Evolutionary conservation across 2,329 filamentous ascomycete species (phyloP), one percentile per base, ranked within the genome.

Genomic region (Chlorencoelia australis): DNA sequence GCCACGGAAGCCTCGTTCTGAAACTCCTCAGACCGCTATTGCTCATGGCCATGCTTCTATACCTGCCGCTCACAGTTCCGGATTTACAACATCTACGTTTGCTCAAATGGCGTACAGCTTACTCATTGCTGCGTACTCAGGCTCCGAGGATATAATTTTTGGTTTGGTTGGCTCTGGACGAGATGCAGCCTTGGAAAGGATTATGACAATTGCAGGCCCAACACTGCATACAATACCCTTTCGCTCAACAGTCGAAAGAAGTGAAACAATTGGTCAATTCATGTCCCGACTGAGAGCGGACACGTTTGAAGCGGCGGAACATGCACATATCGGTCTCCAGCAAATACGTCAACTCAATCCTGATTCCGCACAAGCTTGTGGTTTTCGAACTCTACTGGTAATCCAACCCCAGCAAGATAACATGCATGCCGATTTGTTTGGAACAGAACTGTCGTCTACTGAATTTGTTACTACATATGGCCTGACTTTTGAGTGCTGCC

Each of bases 1-100:
- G 40, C 69, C 69, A n/a, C 54, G 56, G 25, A 49, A 69, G 1
- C 67, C 68, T 1, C 63, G 60, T 2, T 52, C 63, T 42, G 66
- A 67, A 44, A 65, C 60, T 30, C 53, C 66, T 18, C 61, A 61
- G 4, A 61, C 66, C 2, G 58, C 67, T 45, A 58, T 55, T 4
- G 41, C 66, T 24, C 50, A 67, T 11, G 64, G 69, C 40, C 62
- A 61, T 32, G 57, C 64, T 9, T 59, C 47, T 11, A 26, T 40
- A 5, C 28, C 47, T 13, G 21, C 39, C 2, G 37, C 14, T 3
- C 27, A 21, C 4, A 19, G 37, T 11, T 45, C 27, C 11, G 26
- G 28, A 4, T 44, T 43, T 11, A 46, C 47, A 19, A 29, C 46
- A 3, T 37, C 48, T 29, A 48, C 43, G 14, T 14, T 45, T 7